Evolutionary conservation across 768 basidiomycete species (phyloP), one percentile per base, ranked within the genome.

Genomic region (Rhodocollybia butyracea): DNA sequence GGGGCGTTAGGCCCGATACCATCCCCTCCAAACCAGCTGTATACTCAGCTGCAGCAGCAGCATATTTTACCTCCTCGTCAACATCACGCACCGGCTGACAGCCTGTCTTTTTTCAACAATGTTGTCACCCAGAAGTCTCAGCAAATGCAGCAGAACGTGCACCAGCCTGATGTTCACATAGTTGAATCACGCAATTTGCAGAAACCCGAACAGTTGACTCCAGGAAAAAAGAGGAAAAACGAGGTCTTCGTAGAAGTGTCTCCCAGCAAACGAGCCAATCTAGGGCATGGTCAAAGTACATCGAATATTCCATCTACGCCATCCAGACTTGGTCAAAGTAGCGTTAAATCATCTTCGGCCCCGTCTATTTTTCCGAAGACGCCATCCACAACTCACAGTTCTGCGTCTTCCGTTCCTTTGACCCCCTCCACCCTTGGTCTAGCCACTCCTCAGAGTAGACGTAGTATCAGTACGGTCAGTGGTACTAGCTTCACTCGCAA

Each of bases 251-350:
- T 81, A 24, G 73, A 82, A 39, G 71, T 87, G 5, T 73, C 79
- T 34, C 87, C 90, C 0, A 77, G 79, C 6, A 91, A 91, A 68
- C 86, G 89, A 51, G 57, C 75, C 40, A 73, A 79, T 43, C 60
- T 63, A 5, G 58, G 57, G 1, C 51, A 58, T 27, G 10, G n/a
- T 48, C 11, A 17, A 34, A 40, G 26, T 21, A 26, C 19, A 27
- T 62, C 63, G 15, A 38, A 15, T n/a, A 48, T 15, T 17, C 55
- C 61, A 8, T 61, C 68, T 26, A 55, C 60, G 15, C 31, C 51
- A 34, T 43, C 43, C 27, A 48, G 59, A 43, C 27, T 41, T 15
- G 27, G 50, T n/a, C 29, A 13, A 31, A n/a, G n/a, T n/a, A n/a
- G n/a, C n/a, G n/a, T n/a, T n/a, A 54, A 43, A 43, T 51, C 36